Evolutionary conservation across 176 grass and related monocot species (phyloP).

Genomic region (Carex littledalei): DNA sequence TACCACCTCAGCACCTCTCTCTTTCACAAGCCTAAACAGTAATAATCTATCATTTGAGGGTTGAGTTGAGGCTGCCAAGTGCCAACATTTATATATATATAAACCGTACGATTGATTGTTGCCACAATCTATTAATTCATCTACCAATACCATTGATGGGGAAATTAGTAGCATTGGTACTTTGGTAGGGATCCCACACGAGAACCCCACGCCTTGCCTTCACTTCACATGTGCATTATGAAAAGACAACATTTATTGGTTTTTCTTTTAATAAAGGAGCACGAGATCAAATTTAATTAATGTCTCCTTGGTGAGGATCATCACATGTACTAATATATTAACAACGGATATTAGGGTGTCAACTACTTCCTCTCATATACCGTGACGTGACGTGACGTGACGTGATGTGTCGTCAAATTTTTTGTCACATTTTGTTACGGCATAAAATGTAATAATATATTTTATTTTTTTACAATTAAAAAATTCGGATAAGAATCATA

Average conservation of each 20-base stretch:
- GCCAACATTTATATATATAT: neutral
- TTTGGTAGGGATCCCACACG: neutral
- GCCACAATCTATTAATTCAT: too few relatives aligned
- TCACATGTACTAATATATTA: neutral
- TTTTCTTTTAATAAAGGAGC: slow-evolving; percentile 1
- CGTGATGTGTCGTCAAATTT: too few relatives aligned
- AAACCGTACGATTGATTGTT: neutral
- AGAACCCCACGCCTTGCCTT: neutral
- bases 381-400: too few relatives aligned
- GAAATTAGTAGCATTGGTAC: neutral
- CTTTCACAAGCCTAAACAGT: neutral
- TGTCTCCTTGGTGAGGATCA: neutral
- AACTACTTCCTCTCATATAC: too few relatives aligned
- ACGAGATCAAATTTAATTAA: neutral
- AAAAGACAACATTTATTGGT: slow-evolving; percentile 3
- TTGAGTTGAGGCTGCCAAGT: neutral
- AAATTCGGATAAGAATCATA: too few relatives aligned
- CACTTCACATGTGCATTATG: neutral
- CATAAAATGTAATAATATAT: too few relatives aligned
- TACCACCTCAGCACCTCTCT: neutral
- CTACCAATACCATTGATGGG: too few relatives aligned
- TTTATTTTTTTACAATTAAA: too few relatives aligned
- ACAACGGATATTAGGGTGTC: neutral
- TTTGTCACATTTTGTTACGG: too few relatives aligned
- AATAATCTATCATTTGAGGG: neutral